phyloP scores from a whole-genome alignment of 805 yeast genomes.

The Lipomyces yamadae region DNA sequence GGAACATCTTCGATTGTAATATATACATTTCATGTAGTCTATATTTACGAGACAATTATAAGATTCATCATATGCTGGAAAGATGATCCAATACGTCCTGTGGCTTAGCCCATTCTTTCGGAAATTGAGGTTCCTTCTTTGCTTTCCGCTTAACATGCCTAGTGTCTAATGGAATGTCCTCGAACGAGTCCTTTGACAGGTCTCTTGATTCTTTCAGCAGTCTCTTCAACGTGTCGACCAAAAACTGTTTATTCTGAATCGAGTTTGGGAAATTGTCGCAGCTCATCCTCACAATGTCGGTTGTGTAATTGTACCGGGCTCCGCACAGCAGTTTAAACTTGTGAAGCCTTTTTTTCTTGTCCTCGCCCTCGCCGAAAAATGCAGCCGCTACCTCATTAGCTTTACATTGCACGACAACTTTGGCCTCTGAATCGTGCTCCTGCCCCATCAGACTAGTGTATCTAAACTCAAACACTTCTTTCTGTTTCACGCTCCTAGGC shows the following conservation, averaged over 20 bases:
- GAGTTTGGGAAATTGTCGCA: conserved; percentile 70
- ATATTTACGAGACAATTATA: neutral
- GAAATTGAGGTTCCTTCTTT: conserved; percentile 57
- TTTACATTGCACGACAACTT: conserved; percentile 64
- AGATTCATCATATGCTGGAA: neutral
- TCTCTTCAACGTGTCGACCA: conserved; percentile 65
- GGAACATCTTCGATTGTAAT: neutral
- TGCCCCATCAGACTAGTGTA: conserved; percentile 79
- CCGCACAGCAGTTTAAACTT: conserved; percentile 82
- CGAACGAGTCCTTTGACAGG: conserved; percentile 60
- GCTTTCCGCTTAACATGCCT: conserved; percentile 63
- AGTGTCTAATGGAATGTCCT: conserved; percentile 80
- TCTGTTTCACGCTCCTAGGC: conserved; percentile 12
- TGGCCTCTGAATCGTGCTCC: conserved; percentile 67
- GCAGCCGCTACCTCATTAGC: conserved; percentile 54
- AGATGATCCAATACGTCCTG: conserved; percentile 53
- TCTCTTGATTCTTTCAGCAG: conserved; percentile 70
- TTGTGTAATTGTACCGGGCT: conserved; percentile 67
- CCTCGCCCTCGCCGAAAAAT: conserved; percentile 46
- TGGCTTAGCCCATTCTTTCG: conserved; percentile 78
- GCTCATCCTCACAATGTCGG: conserved; percentile 67
- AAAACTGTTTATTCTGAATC: conserved; percentile 80
- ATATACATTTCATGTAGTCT: neutral
- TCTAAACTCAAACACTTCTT: conserved; percentile 57
- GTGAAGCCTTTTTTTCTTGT: conserved; percentile 54